phyloP scores from a whole-genome alignment of 2,329 filamentous ascomycete genomes.

The Sporothrix dimorphospora region DNA sequence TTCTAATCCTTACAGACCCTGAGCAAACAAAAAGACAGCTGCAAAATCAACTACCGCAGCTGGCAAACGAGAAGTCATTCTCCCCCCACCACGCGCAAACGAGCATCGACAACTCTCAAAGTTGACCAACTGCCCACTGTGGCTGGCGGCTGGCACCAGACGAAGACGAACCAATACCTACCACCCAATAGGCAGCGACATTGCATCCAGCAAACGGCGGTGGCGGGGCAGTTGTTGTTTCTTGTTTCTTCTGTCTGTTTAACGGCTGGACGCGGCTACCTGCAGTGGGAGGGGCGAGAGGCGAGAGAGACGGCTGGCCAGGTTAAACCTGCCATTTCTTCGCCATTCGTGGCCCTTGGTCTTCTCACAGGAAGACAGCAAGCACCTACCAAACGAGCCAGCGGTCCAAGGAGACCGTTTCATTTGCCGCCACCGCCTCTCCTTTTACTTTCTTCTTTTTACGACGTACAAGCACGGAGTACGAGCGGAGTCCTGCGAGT shows the following conservation, averaged over 20 bases:
- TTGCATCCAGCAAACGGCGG: not conserved
- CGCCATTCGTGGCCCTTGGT: not conserved
- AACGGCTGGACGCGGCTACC: not conserved
- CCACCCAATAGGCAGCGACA: not conserved
- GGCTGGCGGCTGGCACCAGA: not conserved
- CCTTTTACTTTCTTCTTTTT: too few relatives aligned
- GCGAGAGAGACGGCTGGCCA: not conserved
- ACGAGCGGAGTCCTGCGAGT: not conserved
- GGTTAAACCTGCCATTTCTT: conserved; percentile 8
- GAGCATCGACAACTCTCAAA: not conserved
- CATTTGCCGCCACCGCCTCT: not conserved
- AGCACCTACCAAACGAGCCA: not conserved
- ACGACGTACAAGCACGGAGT: too few relatives aligned
- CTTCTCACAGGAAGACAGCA: not conserved
- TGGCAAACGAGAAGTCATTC: too few relatives aligned
- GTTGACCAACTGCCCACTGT: conserved; percentile 8
- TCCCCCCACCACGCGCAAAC: not conserved
- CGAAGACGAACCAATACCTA: not conserved
- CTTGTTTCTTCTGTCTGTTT: not conserved
- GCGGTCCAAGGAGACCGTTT: not conserved
- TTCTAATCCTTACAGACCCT: not conserved
- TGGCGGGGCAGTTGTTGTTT: not conserved
- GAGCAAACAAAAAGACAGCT: too few relatives aligned
- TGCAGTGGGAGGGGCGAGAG: not conserved
- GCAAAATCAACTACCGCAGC: too few relatives aligned